Evolutionary conservation across 768 basidiomycete species (phyloP).

Genomic region (Pulveroboletus frians): DNA sequence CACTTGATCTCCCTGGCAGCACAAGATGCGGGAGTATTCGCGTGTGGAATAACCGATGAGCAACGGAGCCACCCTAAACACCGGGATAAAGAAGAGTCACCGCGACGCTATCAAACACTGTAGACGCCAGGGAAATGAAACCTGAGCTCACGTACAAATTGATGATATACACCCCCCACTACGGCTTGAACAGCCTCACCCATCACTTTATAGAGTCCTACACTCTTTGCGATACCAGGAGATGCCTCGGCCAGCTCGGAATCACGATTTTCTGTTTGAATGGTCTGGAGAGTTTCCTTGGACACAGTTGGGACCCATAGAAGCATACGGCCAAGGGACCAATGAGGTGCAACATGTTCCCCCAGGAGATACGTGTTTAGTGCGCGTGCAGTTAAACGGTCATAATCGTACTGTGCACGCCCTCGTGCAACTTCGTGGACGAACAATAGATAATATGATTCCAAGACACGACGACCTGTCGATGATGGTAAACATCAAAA

Average conservation of each 20-base stretch:
- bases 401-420: conserved; percentile 48
- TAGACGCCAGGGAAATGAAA: conserved; percentile 19
- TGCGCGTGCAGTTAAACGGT: conserved; percentile 50
- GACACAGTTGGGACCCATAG: conserved; percentile 66
- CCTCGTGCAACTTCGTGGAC: conserved; percentile 51
- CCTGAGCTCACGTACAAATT: conserved; percentile 55
- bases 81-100: conserved; percentile 3
- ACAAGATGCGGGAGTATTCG: conserved; percentile 32
- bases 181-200: conserved; percentile 74
- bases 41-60: conserved; percentile 33
- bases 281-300: conserved; percentile 29
- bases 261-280: conserved; percentile 15
- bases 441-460: conserved; percentile 71
- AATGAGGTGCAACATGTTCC: conserved; percentile 66
- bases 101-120: neutral
- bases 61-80: conserved; percentile 29
- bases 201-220: conserved; percentile 73
- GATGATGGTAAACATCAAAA: neutral
- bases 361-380: conserved; percentile 70
- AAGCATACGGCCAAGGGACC: conserved; percentile 69
- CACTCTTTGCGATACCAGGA: conserved; percentile 40
- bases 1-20: conserved; percentile 22
- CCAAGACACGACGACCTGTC: conserved; percentile 70
- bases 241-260: conserved; percentile 26
- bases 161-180: conserved; percentile 71